Evolutionary conservation across 805 yeast genomes (phyloP).

Genomic region (Middelhovenomyces tepae): DNA sequence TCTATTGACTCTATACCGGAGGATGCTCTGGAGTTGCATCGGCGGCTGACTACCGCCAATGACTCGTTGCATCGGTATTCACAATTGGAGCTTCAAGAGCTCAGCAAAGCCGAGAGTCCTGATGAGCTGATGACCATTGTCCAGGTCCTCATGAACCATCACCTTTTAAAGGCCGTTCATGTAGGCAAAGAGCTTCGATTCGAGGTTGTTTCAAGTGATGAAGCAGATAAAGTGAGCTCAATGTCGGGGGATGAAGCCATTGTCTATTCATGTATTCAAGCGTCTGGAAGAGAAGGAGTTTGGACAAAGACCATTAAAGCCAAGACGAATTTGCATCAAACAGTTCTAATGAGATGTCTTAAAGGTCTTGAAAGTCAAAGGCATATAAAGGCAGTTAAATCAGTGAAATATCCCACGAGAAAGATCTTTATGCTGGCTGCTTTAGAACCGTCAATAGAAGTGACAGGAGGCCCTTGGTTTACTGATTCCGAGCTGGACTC

Average conservation of each 20-base stretch:
- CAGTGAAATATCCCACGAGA: conserved; percentile 73
- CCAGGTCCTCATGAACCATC: conserved; percentile 40
- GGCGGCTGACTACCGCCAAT: not conserved
- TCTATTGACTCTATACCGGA: too few relatives aligned
- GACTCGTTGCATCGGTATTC: not conserved
- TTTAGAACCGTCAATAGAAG: conserved; percentile 77
- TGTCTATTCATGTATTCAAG: conserved; percentile 72
- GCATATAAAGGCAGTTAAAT: conserved; percentile 66
- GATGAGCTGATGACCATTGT: conserved; percentile 31
- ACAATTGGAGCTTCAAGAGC: conserved; percentile 2
- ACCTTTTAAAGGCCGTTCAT: conserved; percentile 59
- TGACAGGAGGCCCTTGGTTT: conserved; percentile 94
- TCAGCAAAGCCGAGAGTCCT: not conserved
- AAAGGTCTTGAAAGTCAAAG: conserved; percentile 70
- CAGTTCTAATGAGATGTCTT: conserved; percentile 67
- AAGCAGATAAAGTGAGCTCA: conserved; percentile 54
- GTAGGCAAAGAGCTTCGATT: conserved; percentile 46
- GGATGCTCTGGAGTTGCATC: conserved; percentile 1
- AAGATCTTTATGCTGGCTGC: conserved; percentile 84
- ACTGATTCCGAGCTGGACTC: conserved; percentile 84
- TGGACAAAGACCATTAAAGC: conserved; percentile 88
- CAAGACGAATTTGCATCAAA: conserved; percentile 78
- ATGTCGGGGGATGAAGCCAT: conserved; percentile 73
- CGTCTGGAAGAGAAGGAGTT: conserved; percentile 79
- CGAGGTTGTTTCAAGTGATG: conserved; percentile 60